These are phyloP conservation scores for Inonotus hispidus DNA, from an alignment of 1,284 basidiomycete species.

Conservation along the genomic window DNA sequence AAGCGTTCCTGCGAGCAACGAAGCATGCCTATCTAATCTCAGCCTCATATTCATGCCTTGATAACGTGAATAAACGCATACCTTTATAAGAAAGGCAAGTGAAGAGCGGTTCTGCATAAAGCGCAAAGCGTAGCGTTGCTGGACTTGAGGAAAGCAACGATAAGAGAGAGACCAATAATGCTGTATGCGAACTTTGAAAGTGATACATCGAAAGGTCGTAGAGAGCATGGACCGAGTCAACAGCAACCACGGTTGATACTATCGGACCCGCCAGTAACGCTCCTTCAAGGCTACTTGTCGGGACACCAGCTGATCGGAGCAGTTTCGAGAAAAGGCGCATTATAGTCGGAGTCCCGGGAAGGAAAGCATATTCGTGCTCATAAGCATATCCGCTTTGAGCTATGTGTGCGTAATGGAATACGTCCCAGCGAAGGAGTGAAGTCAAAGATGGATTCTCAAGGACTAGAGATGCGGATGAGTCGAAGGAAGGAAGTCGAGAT, in stretches of 20 bases:
- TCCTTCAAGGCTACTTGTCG: constrained; percentile 15
- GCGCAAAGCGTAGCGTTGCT: constrained; percentile 60
- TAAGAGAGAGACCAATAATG: constrained; percentile 57
- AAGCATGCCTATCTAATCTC: constrained; percentile 49
- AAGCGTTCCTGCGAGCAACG: constrained; percentile 46
- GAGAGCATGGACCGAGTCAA: constrained; percentile 48
- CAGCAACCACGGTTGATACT: constrained; percentile 38
- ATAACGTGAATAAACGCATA: constrained; percentile 22
- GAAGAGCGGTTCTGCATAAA: constrained; percentile 85
- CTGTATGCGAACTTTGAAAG: constrained; percentile 41
- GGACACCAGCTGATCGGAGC: constrained; percentile 20
- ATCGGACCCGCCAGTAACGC: constrained; percentile 20
- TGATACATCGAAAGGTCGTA: constrained; percentile 58
- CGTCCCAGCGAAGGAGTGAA: constrained; percentile 79
- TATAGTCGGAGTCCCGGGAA: constrained; percentile 62
- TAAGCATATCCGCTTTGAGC: constrained; percentile 62
- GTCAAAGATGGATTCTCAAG: constrained; percentile 23
- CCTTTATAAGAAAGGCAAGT: constrained; percentile 76
- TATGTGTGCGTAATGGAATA: constrained; percentile 72
- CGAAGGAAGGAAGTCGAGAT: constrained; percentile 36
- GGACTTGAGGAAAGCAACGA: constrained; percentile 83
- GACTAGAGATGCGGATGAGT: constrained; percentile 39
- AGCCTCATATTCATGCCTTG: constrained; percentile 2
- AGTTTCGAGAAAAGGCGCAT: constrained; percentile 38
- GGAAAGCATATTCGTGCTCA: constrained; percentile 89